Percentiles rank a stretch among this genome's conserved stretches.
Conservation (phyloP, 495 filamentous ascomycete genomes). For the Evernia prunastri region DNA sequence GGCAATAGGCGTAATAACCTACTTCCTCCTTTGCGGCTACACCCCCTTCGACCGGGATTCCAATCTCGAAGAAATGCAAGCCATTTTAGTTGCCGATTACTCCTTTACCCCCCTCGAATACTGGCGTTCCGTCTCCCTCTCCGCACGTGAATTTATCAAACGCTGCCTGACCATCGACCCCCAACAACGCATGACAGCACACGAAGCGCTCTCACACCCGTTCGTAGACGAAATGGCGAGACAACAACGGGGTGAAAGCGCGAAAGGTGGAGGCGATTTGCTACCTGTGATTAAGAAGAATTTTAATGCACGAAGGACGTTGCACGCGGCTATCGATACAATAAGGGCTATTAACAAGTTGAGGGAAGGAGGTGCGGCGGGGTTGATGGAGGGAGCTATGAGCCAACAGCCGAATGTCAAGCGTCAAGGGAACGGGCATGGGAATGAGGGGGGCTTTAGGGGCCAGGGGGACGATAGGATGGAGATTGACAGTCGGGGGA, state of each 20-base stretch:
- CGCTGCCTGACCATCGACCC: constrained; percentile 87
- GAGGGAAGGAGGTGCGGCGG: constrained; percentile 67
- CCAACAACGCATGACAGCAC: constrained; percentile 79
- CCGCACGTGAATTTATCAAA: constrained; percentile 84
- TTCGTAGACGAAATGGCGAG: constrained; percentile 59
- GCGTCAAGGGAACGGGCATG: constrained; percentile 39
- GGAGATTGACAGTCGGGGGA: constrained; percentile 35
- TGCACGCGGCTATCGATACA: constrained; percentile 96
- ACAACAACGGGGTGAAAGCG: constrained; percentile 13
- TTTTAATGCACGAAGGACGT: constrained; percentile 89
- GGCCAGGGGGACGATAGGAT: constrained; percentile 28
- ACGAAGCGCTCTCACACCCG: constrained; percentile 81
- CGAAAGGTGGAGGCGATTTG: constrained; percentile 59
- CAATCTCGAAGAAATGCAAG: constrained; percentile 98
- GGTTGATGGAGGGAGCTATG: constrained; percentile 73
- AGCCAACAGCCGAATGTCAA: constrained; percentile 56
- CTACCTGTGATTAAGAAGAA: constrained; percentile 96
- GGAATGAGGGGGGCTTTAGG: constrained; percentile 30
- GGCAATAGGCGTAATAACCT: constrained; percentile 81
- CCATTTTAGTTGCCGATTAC: constrained; percentile 94
- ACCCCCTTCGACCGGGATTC: constrained; percentile 97
- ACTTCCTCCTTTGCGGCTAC: constrained; percentile 96
- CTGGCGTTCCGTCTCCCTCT: constrained; percentile 86
- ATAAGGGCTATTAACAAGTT: constrained; percentile 98
- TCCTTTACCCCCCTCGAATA: constrained; percentile 92